Evolutionary conservation across 2,329 filamentous ascomycete species (phyloP).

Genomic region (Paecilomyces formosus): DNA sequence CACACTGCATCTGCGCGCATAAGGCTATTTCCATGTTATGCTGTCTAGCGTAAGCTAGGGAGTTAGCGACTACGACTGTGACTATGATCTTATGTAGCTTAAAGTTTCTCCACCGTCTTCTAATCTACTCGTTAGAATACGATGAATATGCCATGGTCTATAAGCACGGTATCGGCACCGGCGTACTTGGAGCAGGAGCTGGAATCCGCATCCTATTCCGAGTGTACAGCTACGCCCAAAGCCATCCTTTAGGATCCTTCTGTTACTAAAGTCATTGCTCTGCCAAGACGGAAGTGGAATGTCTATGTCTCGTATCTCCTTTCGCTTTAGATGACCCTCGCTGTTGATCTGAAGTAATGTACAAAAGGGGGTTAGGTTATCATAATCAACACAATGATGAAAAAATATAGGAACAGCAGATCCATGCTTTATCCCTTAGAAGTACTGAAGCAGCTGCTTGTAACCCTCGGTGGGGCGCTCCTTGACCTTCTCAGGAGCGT

Average conservation of each 20-base stretch:
- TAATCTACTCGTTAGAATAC: background rate
- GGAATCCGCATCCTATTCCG: background rate
- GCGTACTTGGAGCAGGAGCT: background rate
- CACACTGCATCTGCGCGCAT: constrained; percentile 51
- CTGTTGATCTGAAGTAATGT: background rate
- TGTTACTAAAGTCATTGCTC: background rate
- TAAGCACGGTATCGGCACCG: background rate
- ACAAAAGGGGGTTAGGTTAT: background rate
- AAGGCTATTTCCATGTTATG: background rate
- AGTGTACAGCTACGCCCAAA: background rate
- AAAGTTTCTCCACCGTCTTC: background rate
- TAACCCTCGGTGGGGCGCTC: constrained; percentile 14
- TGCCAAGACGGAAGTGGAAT: background rate
- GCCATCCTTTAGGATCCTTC: background rate
- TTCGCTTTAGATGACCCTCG: background rate
- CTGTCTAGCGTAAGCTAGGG: background rate
- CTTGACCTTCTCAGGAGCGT: constrained; percentile 11
- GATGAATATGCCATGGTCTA: background rate
- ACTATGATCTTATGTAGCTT: background rate
- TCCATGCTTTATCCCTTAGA: constrained; percentile 7
- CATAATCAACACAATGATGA: background rate
- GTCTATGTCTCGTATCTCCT: background rate
- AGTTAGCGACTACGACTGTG: background rate
- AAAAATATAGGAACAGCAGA: background rate
- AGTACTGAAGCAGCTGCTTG: constrained; percentile 8